Base-by-base conservation (phyloP, 2,329 filamentous ascomycete genomes). In the Cryphonectria japonica region DNA sequence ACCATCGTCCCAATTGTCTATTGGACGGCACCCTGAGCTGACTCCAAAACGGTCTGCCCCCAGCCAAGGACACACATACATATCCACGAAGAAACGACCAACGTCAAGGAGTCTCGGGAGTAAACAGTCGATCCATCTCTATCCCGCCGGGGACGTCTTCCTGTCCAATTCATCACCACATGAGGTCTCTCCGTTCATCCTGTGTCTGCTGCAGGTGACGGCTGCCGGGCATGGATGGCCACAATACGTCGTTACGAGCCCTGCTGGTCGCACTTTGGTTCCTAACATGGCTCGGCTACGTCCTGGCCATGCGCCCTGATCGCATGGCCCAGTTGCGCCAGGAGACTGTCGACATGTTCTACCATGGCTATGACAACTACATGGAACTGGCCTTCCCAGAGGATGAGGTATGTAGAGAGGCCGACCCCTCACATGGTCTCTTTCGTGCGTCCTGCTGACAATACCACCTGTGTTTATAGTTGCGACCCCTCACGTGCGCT, bases 341-440 rank as follows among this genome's bases (percentile, higher is more conserved):
- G 74, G 86, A 89, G 71, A 90, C 89, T 14, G 87, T 90, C 71
- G 87, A 93, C 76, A 94, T 98, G 87, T 98, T 98, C 84, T 97
- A 97, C 81, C 96, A 99, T 85, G 96, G 96, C 72, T 98, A 91
- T 83, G 91, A 95, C 82, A 97, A 95, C 81, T 99, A 99, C 84
- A 96, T 98, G 91, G 83, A 88, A 75, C 87, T 97, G 81, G 96
- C 95, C 71, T 99, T 98, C 78, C 96, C 96, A 16, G 96, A 98
- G 81, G 96, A 99, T 78, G 96, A 96, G 87, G 89, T 90, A 79
- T 67, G 78, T 64, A n/a, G 46, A 22, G 22, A n/a, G 22, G 46
- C 7, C 19, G 39, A 54, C 52, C 22, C 37, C 13, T 3, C 57
- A 43, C 54, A 54, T 50, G 32, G 34, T 39, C 52, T 32, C 29